Base-by-base conservation (phyloP, 2,329 filamentous ascomycete species). In the Chaetomium sp. region DNA sequence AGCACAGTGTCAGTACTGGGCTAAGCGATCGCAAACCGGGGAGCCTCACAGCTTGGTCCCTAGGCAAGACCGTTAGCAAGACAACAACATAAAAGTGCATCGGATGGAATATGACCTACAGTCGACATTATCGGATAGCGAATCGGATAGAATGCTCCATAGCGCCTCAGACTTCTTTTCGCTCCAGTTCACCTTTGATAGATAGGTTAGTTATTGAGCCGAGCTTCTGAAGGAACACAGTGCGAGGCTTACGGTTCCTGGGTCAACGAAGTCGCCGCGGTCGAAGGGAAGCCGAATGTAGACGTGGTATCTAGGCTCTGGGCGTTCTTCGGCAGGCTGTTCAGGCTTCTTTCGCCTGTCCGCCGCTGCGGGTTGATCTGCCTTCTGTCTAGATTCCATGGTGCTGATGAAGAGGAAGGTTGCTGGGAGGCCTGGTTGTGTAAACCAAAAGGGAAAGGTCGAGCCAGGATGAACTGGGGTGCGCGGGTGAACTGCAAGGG, bases 221-320 rank as follows among this genome's bases (percentile, higher is more conserved):
- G 61, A 49, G 21, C 45, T 42, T 42, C 25, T 65, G 60, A 61
- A 31, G 5, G 19, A 16, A 55, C 60, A 68, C 64, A 68, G 65
- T 64, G 69, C 59, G 65, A 68, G 19, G 65, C 85, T 75, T 83
- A 93, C 93, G 69, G 90, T 88, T 55, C 92, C 90, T 64, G 95
- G 95, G 77, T 99, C 94, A 67, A 93, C 85, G 79, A 99, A 99
- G 72, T 91, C 87, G 49, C 90, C 90, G 63, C 95, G 86, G 42
- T 90, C 86, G 73, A 97, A 96, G 27, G 95, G 95, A n/a, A 98
- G 85, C 68, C 93, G 86, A 68, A 99, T 86, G 73, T 96, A 91
- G 65, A 96, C 88, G 16, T 91, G 96, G 75, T 86, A 88, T 42
- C 77, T 81, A 51, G 84, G 82, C 61, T 86, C 83, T 78, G 53